These are phyloP conservation scores for Potentilla sterilis DNA, from an alignment of 306 rosid genomes.

Conservation along the genomic window DNA sequence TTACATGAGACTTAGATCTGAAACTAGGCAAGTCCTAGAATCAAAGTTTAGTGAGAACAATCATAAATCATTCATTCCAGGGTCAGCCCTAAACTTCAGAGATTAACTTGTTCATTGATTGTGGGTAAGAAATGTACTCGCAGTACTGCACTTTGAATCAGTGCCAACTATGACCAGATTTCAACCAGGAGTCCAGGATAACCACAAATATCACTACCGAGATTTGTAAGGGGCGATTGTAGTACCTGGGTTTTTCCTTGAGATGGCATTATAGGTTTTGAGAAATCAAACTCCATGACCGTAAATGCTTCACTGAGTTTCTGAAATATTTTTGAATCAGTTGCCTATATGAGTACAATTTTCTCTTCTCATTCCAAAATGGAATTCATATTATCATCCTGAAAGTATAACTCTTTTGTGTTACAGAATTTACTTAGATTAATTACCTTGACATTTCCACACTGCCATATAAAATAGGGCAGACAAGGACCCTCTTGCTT, in stretches of 20 bases:
- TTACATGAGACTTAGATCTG: not conserved
- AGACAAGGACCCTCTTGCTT: constrained; percentile 61
- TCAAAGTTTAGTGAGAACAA: not conserved
- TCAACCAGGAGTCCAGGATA: not conserved
- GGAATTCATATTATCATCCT: constrained; percentile 15
- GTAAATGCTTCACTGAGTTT: constrained; percentile 68
- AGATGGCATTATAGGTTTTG: constrained; percentile 51
- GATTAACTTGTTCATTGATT: not conserved
- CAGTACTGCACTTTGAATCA: not conserved
- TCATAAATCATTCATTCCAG: not conserved
- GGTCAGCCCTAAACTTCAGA: not conserved
- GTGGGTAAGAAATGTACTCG: not conserved
- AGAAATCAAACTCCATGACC: constrained; percentile 84
- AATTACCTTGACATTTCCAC: constrained; percentile 68
- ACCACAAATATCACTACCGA: not conserved
- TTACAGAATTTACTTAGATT: constrained; percentile 17
- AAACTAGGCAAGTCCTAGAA: not conserved
- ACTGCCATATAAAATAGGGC: constrained; percentile 72
- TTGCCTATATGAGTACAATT: not conserved
- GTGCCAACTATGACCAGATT: not conserved
- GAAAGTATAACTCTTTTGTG: constrained; percentile 1
- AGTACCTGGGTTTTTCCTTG: constrained; percentile 71
- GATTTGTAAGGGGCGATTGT: constrained; percentile 7
- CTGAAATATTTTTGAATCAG: constrained; percentile 44
- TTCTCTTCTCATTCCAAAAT: constrained; percentile 11